phyloP scores from a whole-genome alignment of 768 basidiomycete species.

The Amanita inopinata region DNA sequence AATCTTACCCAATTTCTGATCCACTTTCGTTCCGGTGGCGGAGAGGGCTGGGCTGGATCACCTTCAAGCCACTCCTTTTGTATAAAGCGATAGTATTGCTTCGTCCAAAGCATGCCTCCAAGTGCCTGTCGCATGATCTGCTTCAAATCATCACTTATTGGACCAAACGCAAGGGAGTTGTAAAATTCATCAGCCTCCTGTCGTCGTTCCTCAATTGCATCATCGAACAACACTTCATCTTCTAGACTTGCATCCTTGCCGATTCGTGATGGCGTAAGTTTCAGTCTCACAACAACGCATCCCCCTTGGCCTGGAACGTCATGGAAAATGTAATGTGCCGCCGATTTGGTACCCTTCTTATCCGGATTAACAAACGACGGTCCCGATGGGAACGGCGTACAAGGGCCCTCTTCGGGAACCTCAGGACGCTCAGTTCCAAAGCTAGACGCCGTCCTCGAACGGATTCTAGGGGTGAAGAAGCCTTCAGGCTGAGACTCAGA shows the following conservation, averaged over 20 bases:
- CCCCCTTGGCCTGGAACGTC: conserved; percentile 88
- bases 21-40: conserved; percentile 80
- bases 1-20: conserved; percentile 68
- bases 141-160: conserved; percentile 84
- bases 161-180: conserved; percentile 63
- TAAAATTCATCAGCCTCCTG: conserved; percentile 98
- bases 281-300: conserved; percentile 89
- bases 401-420: conserved; percentile 41
- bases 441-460: conserved; percentile 37
- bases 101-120: conserved; percentile 97
- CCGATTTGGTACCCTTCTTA: conserved; percentile 83
- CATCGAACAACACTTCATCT: conserved; percentile 87
- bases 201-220: conserved; percentile 79
- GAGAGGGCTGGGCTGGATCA: conserved; percentile 90
- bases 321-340: conserved; percentile 81
- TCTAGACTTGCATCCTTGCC: conserved; percentile 73
- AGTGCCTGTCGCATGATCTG: conserved; percentile 97
- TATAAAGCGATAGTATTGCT: conserved; percentile 94
- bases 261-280: conserved; percentile 71
- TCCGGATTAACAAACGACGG: conserved; percentile 76
- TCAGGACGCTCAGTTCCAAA: conserved; percentile 30
- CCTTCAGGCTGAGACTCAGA: conserved; percentile 33
- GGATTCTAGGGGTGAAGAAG: conserved; percentile 40
- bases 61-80: conserved; percentile 96
- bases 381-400: conserved; percentile 46